These are phyloP conservation scores for Triticum dicoccoides DNA, from an alignment of 176 grass and related monocot genomes.

Conservation along the genomic window DNA sequence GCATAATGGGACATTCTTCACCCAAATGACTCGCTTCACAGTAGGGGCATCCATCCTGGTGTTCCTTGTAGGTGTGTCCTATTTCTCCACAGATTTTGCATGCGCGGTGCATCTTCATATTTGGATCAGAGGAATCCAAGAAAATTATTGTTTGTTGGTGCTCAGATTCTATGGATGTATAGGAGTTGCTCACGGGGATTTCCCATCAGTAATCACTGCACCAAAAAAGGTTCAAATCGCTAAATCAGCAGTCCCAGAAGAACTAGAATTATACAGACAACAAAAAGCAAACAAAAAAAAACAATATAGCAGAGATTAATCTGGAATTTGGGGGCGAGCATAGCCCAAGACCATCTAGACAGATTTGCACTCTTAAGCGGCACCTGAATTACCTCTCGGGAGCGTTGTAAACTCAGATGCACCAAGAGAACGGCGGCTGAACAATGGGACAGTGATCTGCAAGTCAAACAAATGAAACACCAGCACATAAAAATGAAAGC, in stretches of 20 bases:
- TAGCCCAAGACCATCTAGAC: conserved; percentile 42
- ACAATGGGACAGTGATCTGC: conserved; percentile 19
- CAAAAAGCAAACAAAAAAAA: background rate
- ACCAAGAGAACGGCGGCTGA: background rate
- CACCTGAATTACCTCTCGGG: conserved; percentile 35
- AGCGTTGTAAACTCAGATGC: conserved; percentile 10
- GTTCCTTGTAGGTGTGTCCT: too few relatives aligned
- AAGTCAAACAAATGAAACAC: background rate
- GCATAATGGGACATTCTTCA: too few relatives aligned
- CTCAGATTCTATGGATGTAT: conserved; percentile 86
- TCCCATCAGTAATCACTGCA: conserved; percentile 45
- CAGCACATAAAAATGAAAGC: too few relatives aligned
- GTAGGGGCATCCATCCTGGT: too few relatives aligned
- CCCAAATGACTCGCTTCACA: too few relatives aligned
- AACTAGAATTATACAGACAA: too few relatives aligned
- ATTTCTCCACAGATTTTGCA: too few relatives aligned
- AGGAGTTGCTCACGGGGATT: conserved; percentile 39
- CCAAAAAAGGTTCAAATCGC: background rate
- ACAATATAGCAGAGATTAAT: background rate
- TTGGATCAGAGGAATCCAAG: too few relatives aligned
- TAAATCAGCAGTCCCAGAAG: background rate
- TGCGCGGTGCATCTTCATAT: too few relatives aligned
- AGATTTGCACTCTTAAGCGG: conserved; percentile 63
- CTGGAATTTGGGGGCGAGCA: conserved; percentile 46
- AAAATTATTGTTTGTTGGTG: conserved; percentile 11